Evolutionary conservation across 2,329 filamentous ascomycete genomes (phyloP), one percentile per base, ranked within the genome.

Genomic region (Nannizzia gypsea): DNA sequence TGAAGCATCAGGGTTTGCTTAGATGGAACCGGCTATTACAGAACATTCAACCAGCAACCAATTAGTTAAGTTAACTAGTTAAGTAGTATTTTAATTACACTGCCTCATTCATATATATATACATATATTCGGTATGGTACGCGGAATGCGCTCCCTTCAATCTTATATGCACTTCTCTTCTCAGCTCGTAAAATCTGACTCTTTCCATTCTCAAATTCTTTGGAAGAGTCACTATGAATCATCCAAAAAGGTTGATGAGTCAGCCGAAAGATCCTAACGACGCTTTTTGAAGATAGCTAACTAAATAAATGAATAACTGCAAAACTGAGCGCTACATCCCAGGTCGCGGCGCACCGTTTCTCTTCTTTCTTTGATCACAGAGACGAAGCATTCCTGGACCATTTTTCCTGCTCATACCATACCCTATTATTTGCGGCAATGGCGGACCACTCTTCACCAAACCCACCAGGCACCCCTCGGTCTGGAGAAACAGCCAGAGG

Each of bases 401-500:
- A 5, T 6, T 20, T 44, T 15, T 20, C 40, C 40, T 20, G n/a
- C 8, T 20, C 17, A 44, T 20, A n/a, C 6, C 40, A 44, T 44
- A 44, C 40, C 40, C 15, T 46, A 15, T 46, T 15, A 8, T 46
- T 46, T 24, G 20, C 20, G 17, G 38, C 20, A 46, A 63, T 63
- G 61, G 40, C 61, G n/a, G 61, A 63, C 26, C 8, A 52, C 20
- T 56, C 31, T 28, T 31, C 40, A 52, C 44, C 48, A 38, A 46
- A 52, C 50, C 48, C 56, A 26, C 56, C 48, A 44, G 56, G 34
- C 40, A 40, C 60, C 34, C 34, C 60, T 48, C 57, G 11, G 24
- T 40, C 31, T 26, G 28, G 36, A 58, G 56, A 40, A 13, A 6
- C 36, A 15, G n/a, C 17, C 4, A 50, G 57, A 52, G 60, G 56